A percentile compares a stretch with the other conserved stretches of the same genome.
phyloP scores from a whole-genome alignment of 225 moss, liverwort and hornwort genomes.

The Polytrichum commune region DNA sequence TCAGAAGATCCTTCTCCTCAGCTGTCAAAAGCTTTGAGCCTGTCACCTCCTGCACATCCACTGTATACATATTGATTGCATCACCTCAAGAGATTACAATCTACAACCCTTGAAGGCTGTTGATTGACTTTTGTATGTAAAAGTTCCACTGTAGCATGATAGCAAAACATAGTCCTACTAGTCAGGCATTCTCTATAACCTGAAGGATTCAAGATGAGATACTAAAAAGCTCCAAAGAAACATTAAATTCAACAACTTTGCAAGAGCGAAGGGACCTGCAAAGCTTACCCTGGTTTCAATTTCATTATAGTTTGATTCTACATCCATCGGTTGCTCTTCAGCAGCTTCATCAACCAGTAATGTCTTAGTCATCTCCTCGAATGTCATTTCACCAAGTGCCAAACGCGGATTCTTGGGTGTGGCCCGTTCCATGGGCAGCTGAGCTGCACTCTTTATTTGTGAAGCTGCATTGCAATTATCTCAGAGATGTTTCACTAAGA shows the following conservation, averaged over 20 bases:
- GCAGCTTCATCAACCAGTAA: slow-evolving; percentile 26
- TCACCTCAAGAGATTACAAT: not conserved
- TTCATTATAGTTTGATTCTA: slow-evolving; percentile 29
- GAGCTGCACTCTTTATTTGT: not conserved
- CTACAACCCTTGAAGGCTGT: not conserved
- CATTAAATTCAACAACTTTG: not conserved
- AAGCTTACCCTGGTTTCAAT: slow-evolving; percentile 45
- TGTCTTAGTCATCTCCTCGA: slow-evolving; percentile 38
- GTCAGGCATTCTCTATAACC: no score
- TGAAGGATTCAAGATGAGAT: not conserved
- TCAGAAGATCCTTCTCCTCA: slow-evolving; percentile 66
- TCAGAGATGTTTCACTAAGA: not conserved
- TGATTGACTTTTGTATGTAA: not conserved
- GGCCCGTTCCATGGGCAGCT: slow-evolving; percentile 21
- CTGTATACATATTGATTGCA: not conserved
- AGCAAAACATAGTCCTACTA: no score
- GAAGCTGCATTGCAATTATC: not conserved
- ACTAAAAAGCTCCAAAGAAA: not conserved
- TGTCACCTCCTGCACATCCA: slow-evolving; percentile 46
- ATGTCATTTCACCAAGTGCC: slow-evolving; percentile 33
- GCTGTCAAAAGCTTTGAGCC: slow-evolving; percentile 53
- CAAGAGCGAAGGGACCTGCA: not conserved
- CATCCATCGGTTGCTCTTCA: slow-evolving; percentile 23
- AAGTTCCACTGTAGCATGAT: not conserved
- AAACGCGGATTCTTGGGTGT: slow-evolving; percentile 45